Evolutionary conservation across 1,284 basidiomycete genomes (phyloP).

Genomic region (Amylostereum areolatum): DNA sequence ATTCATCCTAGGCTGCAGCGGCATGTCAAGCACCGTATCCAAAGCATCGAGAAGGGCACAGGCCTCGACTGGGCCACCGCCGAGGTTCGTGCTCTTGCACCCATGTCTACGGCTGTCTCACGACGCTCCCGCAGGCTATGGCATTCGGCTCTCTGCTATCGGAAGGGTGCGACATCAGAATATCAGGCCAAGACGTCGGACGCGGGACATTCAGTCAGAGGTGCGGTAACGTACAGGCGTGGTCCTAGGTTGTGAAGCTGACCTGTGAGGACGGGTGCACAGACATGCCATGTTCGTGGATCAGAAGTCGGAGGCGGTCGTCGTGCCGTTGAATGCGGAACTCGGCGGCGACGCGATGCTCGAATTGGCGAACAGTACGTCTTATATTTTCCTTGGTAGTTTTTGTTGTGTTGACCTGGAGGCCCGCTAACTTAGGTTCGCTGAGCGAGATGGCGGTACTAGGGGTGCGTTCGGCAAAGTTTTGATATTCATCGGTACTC

Average conservation of each 20-base stretch:
- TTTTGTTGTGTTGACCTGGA: background rate
- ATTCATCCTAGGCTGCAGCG: slow-evolving; percentile 75
- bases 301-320: slow-evolving; percentile 72
- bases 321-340: slow-evolving; percentile 72
- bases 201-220: slow-evolving; percentile 87
- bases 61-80: slow-evolving; percentile 86
- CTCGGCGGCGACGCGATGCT: slow-evolving; percentile 62
- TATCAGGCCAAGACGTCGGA: slow-evolving; percentile 89
- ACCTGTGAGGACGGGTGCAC: background rate
- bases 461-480: slow-evolving; percentile 65
- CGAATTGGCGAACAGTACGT: slow-evolving; percentile 81
- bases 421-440: slow-evolving; percentile 47
- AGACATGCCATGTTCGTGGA: slow-evolving; percentile 89
- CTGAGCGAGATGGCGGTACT: slow-evolving; percentile 84
- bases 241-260: background rate
- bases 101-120: background rate
- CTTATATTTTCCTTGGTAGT: background rate
- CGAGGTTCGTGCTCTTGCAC: slow-evolving; percentile 43
- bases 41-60: slow-evolving; percentile 59
- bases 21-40: slow-evolving; percentile 75
- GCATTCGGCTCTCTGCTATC: slow-evolving; percentile 81
- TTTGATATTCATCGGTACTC: too few relatives aligned
- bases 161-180: slow-evolving; percentile 75
- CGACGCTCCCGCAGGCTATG: slow-evolving; percentile 45
- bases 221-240: slow-evolving; percentile 35